phyloP scores from a whole-genome alignment of 352 stramenopile species.

The Thalassiosira delicatula region DNA sequence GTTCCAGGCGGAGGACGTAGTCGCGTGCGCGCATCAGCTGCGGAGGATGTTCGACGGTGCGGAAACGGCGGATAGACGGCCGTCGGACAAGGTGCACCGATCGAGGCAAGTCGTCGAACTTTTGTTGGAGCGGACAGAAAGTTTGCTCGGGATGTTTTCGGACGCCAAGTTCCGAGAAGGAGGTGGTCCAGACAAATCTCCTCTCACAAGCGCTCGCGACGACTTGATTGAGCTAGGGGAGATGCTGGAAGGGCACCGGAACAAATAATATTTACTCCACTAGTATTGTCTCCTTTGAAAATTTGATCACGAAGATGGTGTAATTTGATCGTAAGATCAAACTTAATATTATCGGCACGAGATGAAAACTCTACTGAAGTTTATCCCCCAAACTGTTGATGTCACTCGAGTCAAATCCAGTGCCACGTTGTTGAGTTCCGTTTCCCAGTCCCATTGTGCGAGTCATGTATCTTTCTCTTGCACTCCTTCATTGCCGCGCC shows the following conservation, averaged over 20 bases:
- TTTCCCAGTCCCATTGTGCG: too few species aligned
- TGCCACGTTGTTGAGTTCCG: too few species aligned
- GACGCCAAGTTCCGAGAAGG: too few species aligned
- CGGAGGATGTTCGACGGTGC: background rate
- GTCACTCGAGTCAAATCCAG: too few species aligned
- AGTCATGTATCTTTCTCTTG: too few species aligned
- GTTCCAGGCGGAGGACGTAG: constrained; percentile 34
- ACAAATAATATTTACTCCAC: background rate
- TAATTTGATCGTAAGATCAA: too few species aligned
- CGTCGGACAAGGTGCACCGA: background rate
- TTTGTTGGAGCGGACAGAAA: background rate
- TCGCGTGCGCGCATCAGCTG: constrained; percentile 13
- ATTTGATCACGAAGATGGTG: too few species aligned
- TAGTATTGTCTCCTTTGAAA: background rate
- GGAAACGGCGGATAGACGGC: background rate
- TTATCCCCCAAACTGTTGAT: too few species aligned
- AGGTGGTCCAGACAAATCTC: too few species aligned
- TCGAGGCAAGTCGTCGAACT: background rate
- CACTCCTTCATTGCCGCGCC: too few species aligned
- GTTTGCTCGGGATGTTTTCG: background rate
- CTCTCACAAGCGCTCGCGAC: background rate
- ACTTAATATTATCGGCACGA: too few species aligned
- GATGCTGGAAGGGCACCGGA: background rate
- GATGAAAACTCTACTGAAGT: too few species aligned
- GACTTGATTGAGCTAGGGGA: background rate